Conservation (phyloP, 768 basidiomycete genomes). For the Phaeotremella skinneri region DNA sequence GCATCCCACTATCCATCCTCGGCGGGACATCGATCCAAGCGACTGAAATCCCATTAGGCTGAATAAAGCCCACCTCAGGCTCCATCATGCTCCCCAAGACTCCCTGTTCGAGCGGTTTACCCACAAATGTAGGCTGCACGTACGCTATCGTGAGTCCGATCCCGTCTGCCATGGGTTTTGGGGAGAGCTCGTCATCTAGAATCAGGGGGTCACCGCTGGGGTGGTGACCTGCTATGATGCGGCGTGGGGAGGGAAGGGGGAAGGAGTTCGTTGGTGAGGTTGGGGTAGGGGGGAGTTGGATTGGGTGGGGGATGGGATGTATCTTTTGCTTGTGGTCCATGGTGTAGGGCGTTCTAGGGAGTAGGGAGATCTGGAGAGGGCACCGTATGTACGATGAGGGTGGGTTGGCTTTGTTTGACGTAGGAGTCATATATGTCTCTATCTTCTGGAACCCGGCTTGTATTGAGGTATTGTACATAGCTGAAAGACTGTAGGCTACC, state of each 20-base stretch:
- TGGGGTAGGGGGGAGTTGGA: too few species aligned
- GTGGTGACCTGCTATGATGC: neutral
- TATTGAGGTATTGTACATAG: too few species aligned
- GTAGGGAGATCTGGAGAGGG: too few species aligned
- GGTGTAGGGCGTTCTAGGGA: too few species aligned
- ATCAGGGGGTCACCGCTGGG: neutral
- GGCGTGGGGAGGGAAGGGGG: neutral
- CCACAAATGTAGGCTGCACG: neutral
- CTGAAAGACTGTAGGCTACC: too few species aligned
- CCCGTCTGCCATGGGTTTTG: neutral
- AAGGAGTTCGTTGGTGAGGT: too few species aligned
- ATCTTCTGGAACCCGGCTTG: too few species aligned
- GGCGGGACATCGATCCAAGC: constrained; percentile 4
- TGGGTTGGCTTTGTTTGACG: too few species aligned
- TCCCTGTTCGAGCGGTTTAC: neutral
- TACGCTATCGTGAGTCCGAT: neutral
- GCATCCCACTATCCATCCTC: neutral
- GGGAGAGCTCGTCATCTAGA: neutral
- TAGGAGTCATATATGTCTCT: too few species aligned
- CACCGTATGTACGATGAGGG: too few species aligned
- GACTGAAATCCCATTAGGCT: neutral
- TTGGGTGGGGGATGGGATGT: too few species aligned
- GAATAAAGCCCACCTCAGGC: neutral
- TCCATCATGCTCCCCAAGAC: neutral
- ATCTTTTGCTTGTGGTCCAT: too few species aligned